Conservation (phyloP, 352 stramenopile genomes). For the Globisporangium alternatum region DNA sequence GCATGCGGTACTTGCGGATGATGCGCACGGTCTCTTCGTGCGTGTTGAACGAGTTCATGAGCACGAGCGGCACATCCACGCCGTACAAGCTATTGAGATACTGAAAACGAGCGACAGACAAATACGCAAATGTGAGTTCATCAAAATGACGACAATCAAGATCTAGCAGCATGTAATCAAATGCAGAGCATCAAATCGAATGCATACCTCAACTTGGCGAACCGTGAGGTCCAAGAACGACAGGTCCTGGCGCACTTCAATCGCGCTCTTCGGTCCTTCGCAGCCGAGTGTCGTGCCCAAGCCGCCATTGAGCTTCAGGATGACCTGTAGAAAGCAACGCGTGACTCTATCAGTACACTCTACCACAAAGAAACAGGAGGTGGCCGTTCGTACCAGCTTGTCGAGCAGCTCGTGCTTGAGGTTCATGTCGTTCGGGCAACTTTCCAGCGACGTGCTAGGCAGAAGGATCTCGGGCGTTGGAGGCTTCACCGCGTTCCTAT, state of each 20-base stretch:
- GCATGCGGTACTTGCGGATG: constrained; percentile 96
- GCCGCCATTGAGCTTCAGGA: constrained; percentile 99
- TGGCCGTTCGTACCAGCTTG: constrained; percentile 76
- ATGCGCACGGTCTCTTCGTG: constrained; percentile 98
- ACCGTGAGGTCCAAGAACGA: constrained; percentile 99
- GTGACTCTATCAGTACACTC: constrained; percentile 2
- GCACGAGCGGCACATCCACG: constrained; percentile 97
- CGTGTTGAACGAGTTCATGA: constrained; percentile 99
- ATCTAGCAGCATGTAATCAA: background rate
- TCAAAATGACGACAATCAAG: background rate
- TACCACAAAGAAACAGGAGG: background rate
- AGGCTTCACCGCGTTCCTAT: constrained; percentile 75
- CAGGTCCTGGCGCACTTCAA: constrained; percentile 91
- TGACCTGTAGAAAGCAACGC: constrained; percentile 43
- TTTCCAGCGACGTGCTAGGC: constrained; percentile 70
- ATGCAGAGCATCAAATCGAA: background rate
- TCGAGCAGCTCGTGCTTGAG: constrained; percentile 93
- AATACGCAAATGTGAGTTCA: background rate
- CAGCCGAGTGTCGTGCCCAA: constrained; percentile 98
- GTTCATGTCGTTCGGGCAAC: constrained; percentile 90
- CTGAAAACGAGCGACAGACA: constrained; percentile 22
- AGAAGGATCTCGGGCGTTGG: constrained; percentile 73
- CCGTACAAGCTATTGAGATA: constrained; percentile 91
- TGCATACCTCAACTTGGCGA: constrained; percentile 93
- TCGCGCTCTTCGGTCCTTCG: constrained; percentile 90